Base-by-base conservation (phyloP, 495 filamentous ascomycete species). In the Daldinia childiae region DNA sequence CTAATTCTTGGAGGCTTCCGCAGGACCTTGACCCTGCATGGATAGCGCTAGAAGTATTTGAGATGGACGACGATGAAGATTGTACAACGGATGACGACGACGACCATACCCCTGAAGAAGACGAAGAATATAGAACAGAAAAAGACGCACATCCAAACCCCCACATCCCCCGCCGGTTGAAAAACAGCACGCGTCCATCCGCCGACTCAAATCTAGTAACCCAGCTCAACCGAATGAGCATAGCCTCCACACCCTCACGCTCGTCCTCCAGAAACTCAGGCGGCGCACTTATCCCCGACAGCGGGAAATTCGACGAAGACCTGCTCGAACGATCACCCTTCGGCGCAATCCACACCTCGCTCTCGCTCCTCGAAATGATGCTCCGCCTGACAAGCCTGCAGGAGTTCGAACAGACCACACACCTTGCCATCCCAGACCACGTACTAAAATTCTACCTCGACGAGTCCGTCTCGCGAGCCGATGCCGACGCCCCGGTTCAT, bases 401-500 rank as follows among this genome's bases (percentile, higher is more conserved):
- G 78, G 94, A 98, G 83, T 97, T 95, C 80, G 93, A 97, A 75
- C 96, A 99, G 86, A 86, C 90, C 45, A 93, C 93, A 1, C 96
- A 99, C 72, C 87, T 98, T 32, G 87, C 93, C 36, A 96, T 98
- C 73, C 92, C 91, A n/a, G 96, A 99, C 76, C 93, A 99, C 77
- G 87, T 97, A 7, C 84, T 98, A 15, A 94, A 90, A 63, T 97
- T 98, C 83, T 99, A 98, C 84, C 86, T 99, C 38, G 89, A 92
- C 68, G 93, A 97, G 76, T 91, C 89, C 0, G 57, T 76, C 6
- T 87, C 88, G 50, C 65, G 66, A 7, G 62, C 57, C 0, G 66
- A 73, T 14, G 48, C 50, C 1, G 65, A 69, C 6, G 66, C 57
- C 1, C 66, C 71, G 0, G 69, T 72, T 12, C 69, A 72, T 12